Conservation (phyloP, 805 yeast genomes). For the Nakazawaea populi region DNA sequence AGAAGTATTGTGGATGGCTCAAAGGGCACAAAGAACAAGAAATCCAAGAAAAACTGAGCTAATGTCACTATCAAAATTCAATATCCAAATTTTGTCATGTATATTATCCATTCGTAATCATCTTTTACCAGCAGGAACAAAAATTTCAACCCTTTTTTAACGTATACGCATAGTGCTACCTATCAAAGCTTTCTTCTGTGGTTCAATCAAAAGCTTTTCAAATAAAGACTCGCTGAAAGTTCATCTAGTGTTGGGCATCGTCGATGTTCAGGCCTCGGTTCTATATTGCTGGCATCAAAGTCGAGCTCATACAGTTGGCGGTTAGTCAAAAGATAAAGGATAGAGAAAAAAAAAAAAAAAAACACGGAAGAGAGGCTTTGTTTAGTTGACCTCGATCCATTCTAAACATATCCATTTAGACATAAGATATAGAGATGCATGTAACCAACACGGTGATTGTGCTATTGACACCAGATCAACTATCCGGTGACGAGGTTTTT, state of each 20-base stretch:
- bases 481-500: constrained; percentile 1
- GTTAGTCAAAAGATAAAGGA: constrained; percentile 2
- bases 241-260: too few species aligned
- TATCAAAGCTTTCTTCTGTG: too few species aligned
- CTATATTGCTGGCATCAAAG: too few species aligned
- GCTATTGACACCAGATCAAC: background rate
- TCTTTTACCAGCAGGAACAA: background rate
- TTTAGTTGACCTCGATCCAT: background rate
- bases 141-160: too few species aligned
- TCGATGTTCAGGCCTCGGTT: too few species aligned
- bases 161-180: too few species aligned
- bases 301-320: background rate
- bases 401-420: too few species aligned
- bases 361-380: background rate
- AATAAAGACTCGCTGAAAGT: too few species aligned
- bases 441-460: constrained; percentile 3
- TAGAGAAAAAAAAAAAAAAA: background rate
- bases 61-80: background rate
- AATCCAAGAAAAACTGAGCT: constrained; percentile 5
- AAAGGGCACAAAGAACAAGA: background rate
- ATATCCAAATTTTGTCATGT: background rate
- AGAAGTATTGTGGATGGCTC: constrained; percentile 1
- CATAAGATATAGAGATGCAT: background rate
- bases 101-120: background rate
- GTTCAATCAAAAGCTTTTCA: too few species aligned